A percentile compares a stretch with the other conserved stretches of the same genome.
Evolutionary conservation across 2,329 filamentous ascomycete genomes (phyloP).

Genomic region (Sclerotinia spermophila): DNA sequence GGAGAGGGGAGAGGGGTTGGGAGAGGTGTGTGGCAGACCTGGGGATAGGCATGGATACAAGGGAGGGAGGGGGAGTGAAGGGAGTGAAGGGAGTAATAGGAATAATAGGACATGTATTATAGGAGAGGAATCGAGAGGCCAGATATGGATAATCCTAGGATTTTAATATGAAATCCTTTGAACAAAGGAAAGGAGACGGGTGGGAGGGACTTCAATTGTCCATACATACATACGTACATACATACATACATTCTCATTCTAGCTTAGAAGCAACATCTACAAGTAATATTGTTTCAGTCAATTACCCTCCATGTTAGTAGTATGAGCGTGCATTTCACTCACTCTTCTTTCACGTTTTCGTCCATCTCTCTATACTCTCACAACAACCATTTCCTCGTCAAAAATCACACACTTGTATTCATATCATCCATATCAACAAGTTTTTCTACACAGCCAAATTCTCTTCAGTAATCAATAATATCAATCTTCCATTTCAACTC

Average conservation of each 20-base stretch:
- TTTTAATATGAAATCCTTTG: too few species aligned
- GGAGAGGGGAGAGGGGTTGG: too few species aligned
- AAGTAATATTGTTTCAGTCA: neutral
- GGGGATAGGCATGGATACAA: neutral
- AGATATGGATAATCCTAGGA: too few species aligned
- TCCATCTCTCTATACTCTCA: neutral
- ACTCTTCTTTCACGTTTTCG: too few species aligned
- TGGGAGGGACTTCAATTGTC: too few species aligned
- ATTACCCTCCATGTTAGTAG: neutral
- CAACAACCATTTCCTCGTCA: neutral
- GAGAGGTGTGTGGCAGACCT: fast-evolving
- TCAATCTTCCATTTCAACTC: neutral
- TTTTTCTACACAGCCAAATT: neutral
- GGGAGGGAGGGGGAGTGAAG: neutral
- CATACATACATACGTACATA: too few species aligned
- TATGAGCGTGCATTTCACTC: neutral
- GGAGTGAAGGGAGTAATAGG: too few species aligned
- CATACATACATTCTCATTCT: too few species aligned
- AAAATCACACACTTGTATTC: neutral
- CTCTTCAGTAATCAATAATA: neutral
- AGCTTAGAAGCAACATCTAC: neutral
- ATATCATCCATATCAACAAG: neutral
- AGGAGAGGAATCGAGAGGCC: too few species aligned
- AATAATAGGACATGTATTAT: too few species aligned
- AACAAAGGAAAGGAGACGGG: too few species aligned